Evolutionary conservation across 2,329 filamentous ascomycete species (phyloP).

Genomic region (Microascus cirrosus): DNA sequence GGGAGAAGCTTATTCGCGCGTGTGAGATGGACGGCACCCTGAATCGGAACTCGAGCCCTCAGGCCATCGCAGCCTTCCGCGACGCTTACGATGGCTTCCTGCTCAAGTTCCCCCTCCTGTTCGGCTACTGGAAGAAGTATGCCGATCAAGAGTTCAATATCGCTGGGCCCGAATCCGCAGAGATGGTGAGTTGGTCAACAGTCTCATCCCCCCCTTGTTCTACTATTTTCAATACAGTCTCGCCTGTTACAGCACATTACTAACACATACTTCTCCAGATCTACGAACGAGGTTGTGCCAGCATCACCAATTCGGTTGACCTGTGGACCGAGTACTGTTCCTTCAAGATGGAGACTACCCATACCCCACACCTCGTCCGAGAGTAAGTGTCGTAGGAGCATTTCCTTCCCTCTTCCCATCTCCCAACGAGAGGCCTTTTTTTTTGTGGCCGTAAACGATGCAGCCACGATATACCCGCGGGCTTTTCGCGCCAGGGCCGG

Average conservation of each 20-base stretch:
- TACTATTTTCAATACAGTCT: not conserved
- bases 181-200: conserved; percentile 56
- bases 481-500: not conserved
- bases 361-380: conserved; percentile 91
- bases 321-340: conserved; percentile 95
- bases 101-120: conserved; percentile 86
- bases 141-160: conserved; percentile 96
- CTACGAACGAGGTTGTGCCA: conserved; percentile 89
- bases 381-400: conserved; percentile 74
- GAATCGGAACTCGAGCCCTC: conserved; percentile 91
- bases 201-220: not conserved
- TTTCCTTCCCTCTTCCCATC: conserved; percentile 37
- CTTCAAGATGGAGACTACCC: conserved; percentile 96
- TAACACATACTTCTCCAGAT: conserved; percentile 43
- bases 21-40: conserved; percentile 88
- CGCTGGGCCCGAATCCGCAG: conserved; percentile 88
- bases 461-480: not conserved
- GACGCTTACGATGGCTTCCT: conserved; percentile 88
- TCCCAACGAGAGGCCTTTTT: not conserved
- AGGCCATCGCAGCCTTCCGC: conserved; percentile 78
- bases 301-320: conserved; percentile 87
- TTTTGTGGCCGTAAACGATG: not conserved
- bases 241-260: not conserved
- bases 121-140: conserved; percentile 99
- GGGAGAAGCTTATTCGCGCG: conserved; percentile 83